Conservation (phyloP, 2,329 filamentous ascomycete species). For the Stemphylium vesicarium region DNA sequence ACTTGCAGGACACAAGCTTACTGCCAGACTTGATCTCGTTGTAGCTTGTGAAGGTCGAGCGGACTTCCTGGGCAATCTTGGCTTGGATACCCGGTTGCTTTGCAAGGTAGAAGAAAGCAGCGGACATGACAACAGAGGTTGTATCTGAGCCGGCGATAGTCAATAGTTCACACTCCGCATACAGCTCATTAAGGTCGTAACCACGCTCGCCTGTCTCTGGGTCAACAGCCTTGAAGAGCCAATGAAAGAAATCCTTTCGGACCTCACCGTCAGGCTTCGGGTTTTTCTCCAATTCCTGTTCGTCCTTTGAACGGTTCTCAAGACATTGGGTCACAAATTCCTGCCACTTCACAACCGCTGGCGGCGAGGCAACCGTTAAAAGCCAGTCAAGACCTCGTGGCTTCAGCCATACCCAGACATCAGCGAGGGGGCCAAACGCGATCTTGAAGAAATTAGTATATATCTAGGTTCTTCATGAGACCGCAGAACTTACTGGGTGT, state of each 20-base stretch:
- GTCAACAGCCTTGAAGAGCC: slow-evolving; percentile 52
- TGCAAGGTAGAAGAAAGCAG: slow-evolving; percentile 29
- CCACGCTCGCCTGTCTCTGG: slow-evolving; percentile 46
- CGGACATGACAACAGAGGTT: slow-evolving; percentile 26
- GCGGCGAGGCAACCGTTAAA: slow-evolving; percentile 19
- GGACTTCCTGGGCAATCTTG: slow-evolving; percentile 27
- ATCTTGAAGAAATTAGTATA: slow-evolving; percentile 1
- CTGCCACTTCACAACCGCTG: slow-evolving; percentile 22
- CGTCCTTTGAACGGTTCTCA: slow-evolving; percentile 13
- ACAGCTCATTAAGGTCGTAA: slow-evolving; percentile 49
- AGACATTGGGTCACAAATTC: slow-evolving; percentile 26
- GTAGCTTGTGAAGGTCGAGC: slow-evolving; percentile 21
- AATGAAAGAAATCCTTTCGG: slow-evolving; percentile 52
- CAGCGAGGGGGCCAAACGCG: slow-evolving; percentile 9
- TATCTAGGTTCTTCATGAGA: background rate
- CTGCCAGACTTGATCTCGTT: slow-evolving; percentile 27
- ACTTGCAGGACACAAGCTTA: slow-evolving; percentile 26
- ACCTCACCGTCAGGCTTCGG: slow-evolving; percentile 25
- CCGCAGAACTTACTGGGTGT: slow-evolving; percentile 19
- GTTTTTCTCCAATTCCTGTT: slow-evolving; percentile 21
- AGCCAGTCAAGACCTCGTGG: slow-evolving; percentile 30
- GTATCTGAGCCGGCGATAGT: slow-evolving; percentile 36
- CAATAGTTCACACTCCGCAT: slow-evolving; percentile 31
- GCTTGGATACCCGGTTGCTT: slow-evolving; percentile 19
- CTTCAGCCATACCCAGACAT: slow-evolving; percentile 31